Percentiles rank a stretch among this genome's conserved stretches.
Evolutionary conservation across 179 eudicot genomes (phyloP).

Genomic region (Camellia oleifera): DNA sequence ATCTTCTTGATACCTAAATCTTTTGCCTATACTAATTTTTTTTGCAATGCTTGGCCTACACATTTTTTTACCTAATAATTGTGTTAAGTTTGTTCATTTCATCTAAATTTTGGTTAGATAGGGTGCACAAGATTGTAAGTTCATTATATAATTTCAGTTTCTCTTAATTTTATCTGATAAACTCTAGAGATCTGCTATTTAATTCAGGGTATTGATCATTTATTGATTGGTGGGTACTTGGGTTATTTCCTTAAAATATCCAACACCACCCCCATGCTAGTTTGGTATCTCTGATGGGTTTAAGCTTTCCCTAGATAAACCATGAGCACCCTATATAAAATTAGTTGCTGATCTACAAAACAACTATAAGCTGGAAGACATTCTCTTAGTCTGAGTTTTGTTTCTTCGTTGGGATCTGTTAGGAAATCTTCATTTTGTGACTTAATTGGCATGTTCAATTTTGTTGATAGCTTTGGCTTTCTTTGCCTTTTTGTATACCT

Average conservation of each 20-base stretch:
- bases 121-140: neutral
- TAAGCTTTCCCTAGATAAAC: neutral
- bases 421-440: neutral
- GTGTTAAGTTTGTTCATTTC: neutral
- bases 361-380: neutral
- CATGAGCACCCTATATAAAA: neutral
- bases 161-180: neutral
- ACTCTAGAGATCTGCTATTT: neutral
- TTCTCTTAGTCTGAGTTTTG: neutral
- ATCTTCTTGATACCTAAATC: neutral
- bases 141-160: neutral
- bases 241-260: neutral
- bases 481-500: neutral
- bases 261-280: neutral
- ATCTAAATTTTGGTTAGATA: neutral
- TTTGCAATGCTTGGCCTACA: neutral
- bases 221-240: neutral
- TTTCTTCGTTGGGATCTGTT: neutral
- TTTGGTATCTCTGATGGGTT: neutral
- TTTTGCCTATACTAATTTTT: neutral
- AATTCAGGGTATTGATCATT: neutral
- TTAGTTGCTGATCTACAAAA: neutral
- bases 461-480: neutral
- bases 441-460: neutral
- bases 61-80: neutral